These are phyloP conservation scores for Beauveria sp. DNA, from an alignment of 2,329 filamentous ascomycete species.

Conservation along the genomic window DNA sequence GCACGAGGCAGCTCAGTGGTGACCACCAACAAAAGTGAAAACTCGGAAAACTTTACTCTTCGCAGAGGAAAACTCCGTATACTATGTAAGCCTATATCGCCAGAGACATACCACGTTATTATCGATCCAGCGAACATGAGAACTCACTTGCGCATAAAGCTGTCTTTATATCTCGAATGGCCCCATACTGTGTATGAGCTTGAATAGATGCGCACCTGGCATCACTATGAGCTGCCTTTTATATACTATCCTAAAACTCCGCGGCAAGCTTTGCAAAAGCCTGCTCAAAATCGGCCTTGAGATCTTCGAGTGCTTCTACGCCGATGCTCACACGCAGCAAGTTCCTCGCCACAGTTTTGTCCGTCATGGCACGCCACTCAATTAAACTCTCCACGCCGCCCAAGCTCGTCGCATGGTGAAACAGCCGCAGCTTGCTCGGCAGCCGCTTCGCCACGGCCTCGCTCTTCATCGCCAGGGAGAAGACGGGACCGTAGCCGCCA, in stretches of 20 bases:
- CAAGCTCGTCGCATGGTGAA: constrained; percentile 90
- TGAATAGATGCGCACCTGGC: not conserved
- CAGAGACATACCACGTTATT: too few species aligned
- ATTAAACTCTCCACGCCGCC: constrained; percentile 94
- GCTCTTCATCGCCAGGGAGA: constrained; percentile 61
- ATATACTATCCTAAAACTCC: not conserved
- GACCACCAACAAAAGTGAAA: too few species aligned
- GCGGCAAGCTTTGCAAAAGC: constrained; percentile 51
- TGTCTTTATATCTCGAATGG: not conserved
- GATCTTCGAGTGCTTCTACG: constrained; percentile 78
- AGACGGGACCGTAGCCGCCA: constrained; percentile 81
- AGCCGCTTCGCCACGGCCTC: constrained; percentile 56
- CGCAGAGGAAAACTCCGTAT: too few species aligned
- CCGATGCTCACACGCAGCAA: constrained; percentile 79
- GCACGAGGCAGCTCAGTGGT: too few species aligned
- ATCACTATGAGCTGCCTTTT: not conserved
- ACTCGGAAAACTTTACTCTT: too few species aligned
- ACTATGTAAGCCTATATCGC: too few species aligned
- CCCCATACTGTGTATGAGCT: not conserved
- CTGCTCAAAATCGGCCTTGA: constrained; percentile 64
- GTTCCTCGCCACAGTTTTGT: constrained; percentile 60
- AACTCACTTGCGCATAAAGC: too few species aligned
- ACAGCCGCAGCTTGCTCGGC: constrained; percentile 71
- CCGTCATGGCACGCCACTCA: constrained; percentile 91
- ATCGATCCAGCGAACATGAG: too few species aligned